Conservation (phyloP, 805 yeast genomes). For the Groenewaldozyma salmanticensis region DNA sequence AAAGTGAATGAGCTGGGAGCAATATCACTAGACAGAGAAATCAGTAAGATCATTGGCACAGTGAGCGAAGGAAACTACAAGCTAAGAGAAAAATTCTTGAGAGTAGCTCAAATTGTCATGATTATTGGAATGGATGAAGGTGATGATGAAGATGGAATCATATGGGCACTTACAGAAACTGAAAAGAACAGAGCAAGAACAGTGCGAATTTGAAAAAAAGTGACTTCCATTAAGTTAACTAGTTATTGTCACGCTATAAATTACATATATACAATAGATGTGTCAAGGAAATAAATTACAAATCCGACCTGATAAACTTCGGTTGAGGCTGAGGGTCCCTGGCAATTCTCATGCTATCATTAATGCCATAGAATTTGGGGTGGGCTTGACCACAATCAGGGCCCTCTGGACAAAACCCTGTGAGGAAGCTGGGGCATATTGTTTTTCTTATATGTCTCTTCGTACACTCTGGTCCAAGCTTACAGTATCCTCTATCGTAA, state of each 20-base stretch:
- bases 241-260: neutral
- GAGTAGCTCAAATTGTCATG: constrained; percentile 77
- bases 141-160: constrained; percentile 38
- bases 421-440: constrained; percentile 67
- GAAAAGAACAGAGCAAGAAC: constrained; percentile 39
- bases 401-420: constrained; percentile 93
- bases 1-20: constrained; percentile 78
- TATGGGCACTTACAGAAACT: constrained; percentile 70
- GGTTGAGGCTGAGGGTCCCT: constrained; percentile 18
- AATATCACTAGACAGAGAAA: constrained; percentile 70
- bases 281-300: neutral
- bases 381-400: constrained; percentile 69
- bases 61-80: constrained; percentile 57
- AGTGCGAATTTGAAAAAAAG: constrained; percentile 17
- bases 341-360: constrained; percentile 29
- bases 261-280: neutral
- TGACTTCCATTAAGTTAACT: neutral
- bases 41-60: constrained; percentile 62
- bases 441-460: constrained; percentile 70
- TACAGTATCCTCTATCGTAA: constrained; percentile 84
- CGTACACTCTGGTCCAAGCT: constrained; percentile 78
- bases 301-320: too few species aligned
- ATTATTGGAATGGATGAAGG: constrained; percentile 75
- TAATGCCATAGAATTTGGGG: constrained; percentile 50
- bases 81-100: constrained; percentile 65